Evolutionary conservation across 495 filamentous ascomycete species (phyloP).

Genomic region (Parachaetomium inaequale): DNA sequence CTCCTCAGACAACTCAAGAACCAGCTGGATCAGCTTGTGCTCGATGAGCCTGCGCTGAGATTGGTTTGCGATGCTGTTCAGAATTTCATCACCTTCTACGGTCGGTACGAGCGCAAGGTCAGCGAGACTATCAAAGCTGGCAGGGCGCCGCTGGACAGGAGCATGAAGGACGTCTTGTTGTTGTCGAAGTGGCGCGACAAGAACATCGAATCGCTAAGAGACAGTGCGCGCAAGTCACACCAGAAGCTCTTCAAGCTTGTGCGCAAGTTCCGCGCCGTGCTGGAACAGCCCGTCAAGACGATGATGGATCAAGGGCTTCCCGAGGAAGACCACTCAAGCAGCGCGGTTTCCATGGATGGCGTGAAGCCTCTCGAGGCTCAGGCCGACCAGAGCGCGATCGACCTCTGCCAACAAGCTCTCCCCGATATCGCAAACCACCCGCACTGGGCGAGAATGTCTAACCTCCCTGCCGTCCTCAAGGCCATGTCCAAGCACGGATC

Average conservation of each 20-base stretch:
- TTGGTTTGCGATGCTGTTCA: conserved; percentile 57
- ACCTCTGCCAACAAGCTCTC: conserved; percentile 51
- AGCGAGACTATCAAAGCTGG: conserved; percentile 59
- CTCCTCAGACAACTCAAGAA: conserved; percentile 69
- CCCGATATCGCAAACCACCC: conserved; percentile 53
- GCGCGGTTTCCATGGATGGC: neutral
- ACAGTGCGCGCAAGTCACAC: conserved; percentile 86
- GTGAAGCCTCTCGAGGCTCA: conserved; percentile 30
- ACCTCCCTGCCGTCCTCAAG: conserved; percentile 58
- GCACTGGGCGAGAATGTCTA: conserved; percentile 63
- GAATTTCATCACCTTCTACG: conserved; percentile 74
- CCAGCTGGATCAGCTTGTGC: conserved; percentile 55
- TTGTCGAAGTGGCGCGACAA: conserved; percentile 95
- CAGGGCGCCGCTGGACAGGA: conserved; percentile 67
- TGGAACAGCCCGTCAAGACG: conserved; percentile 65
- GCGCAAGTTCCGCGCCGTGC: conserved; percentile 73
- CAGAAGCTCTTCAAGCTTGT: conserved; percentile 88
- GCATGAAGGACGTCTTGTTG: conserved; percentile 81
- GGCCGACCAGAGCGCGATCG: conserved; percentile 44
- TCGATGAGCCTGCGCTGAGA: conserved; percentile 52
- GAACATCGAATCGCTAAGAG: conserved; percentile 80
- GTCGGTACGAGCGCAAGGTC: conserved; percentile 62
- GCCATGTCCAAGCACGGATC: conserved; percentile 48
- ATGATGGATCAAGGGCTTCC: conserved; percentile 65
- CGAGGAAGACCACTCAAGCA: conserved; percentile 40